Base-by-base conservation (phyloP, 768 basidiomycete genomes). In the Amanita molliuscula region DNA sequence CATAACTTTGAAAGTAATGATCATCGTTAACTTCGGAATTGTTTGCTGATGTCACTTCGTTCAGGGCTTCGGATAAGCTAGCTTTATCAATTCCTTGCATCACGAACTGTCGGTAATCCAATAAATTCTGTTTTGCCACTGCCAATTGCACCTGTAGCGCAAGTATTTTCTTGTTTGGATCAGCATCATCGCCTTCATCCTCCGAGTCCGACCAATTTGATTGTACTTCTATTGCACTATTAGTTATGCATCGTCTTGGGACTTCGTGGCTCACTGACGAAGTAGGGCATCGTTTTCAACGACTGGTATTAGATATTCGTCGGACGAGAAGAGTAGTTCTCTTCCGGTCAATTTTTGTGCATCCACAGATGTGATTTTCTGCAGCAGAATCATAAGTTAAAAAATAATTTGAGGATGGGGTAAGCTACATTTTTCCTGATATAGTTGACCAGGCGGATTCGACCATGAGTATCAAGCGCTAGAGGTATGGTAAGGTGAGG, bases 1-100 rank as follows among this genome's bases (percentile, higher is more conserved):
- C 85, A 58, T 98, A 97, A 53, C 86, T 88, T 49, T 87, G 74
- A 65, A 96, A 98, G 65, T 97, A 97, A 61, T 96, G 90, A 0
- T 88, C 78, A 62, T 98, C 95, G 54, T 96, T 89, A 56, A 96
- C 92, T 29, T 50, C 31, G 20, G 41, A 8, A 18, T 26, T 21
- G 1, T 31, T 31, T 16, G 59, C 57, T n/a, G 73, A 55, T 10
- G 64, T 55, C 28, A 62, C 52, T 23, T 73, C 73, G 8, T 68
- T 64, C 1, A 72, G 52, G 15, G 67, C 70, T 18, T 77, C 75
- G 4, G 71, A 57, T 26, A 80, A 59, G 50, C 57, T 62, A 1
- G 72, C 53, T 5, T 77, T 55, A 46, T 81, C 70, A 29, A 88
- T 62, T 38, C 75, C 72, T 47, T 76, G 67, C 13, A 72, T 66